Conservation (phyloP, 1,284 basidiomycete genomes). For the Gymnopus androsaceus region DNA sequence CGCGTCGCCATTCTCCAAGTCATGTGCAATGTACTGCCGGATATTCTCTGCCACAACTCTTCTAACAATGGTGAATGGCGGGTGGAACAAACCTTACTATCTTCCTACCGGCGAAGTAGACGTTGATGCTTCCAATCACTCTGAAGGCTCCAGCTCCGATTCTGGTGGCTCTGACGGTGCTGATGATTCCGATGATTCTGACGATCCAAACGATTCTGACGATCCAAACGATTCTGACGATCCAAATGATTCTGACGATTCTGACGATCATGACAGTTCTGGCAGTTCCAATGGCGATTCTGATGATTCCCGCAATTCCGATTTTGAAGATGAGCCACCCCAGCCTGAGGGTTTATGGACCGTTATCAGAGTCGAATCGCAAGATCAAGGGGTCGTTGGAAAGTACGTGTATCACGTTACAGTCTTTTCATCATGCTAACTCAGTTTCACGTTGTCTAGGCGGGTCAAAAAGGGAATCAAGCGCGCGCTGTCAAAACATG, state of each 20-base stretch:
- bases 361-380: not conserved
- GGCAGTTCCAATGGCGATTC: no score
- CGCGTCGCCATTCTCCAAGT: not conserved
- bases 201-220: not conserved
- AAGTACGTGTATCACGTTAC: not conserved
- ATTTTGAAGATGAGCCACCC: no score
- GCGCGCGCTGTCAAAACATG: not conserved
- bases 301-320: not conserved
- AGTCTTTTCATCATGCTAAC: not conserved
- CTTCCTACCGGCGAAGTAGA: not conserved
- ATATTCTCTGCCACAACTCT: not conserved
- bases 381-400: not conserved
- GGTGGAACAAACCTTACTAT: not conserved
- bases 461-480: not conserved
- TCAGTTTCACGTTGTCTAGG: not conserved
- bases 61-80: not conserved
- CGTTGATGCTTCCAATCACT: no score
- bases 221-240: not conserved
- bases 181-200: no score
- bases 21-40: not conserved
- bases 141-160: no score
- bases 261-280: not conserved
- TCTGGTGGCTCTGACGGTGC: no score
- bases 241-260: not conserved
- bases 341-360: not conserved